These are phyloP conservation scores for Fusarium sp. DNA, from an alignment of 2,329 filamentous ascomycete genomes.

Conservation along the genomic window DNA sequence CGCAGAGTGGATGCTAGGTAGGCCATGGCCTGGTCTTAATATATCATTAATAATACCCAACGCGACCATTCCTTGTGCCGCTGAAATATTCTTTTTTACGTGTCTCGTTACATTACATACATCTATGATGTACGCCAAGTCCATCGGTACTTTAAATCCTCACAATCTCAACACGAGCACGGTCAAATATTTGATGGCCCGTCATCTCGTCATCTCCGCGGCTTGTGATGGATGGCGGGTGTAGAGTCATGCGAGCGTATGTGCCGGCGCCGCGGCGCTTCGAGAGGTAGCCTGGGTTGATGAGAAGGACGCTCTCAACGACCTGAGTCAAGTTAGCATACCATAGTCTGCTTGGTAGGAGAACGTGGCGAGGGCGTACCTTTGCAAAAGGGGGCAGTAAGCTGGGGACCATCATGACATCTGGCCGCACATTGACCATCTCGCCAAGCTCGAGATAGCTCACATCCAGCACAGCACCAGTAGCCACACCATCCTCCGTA, in stretches of 20 bases:
- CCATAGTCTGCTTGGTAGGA: background rate
- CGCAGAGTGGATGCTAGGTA: conserved; percentile 66
- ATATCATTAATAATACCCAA: conserved; percentile 49
- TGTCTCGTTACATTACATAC: conserved; percentile 43
- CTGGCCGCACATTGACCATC: conserved; percentile 88
- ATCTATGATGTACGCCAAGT: background rate
- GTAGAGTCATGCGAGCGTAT: conserved; percentile 84
- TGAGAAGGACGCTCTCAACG: conserved; percentile 88
- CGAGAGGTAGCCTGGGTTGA: conserved; percentile 91
- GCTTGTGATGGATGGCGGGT: conserved; percentile 74
- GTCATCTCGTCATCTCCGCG: conserved; percentile 73
- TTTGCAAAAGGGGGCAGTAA: conserved; percentile 89
- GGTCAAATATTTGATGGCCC: conserved; percentile 83
- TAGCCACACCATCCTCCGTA: conserved; percentile 71
- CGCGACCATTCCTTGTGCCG: conserved; percentile 18
- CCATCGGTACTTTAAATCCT: conserved; percentile 70
- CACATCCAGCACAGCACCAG: conserved; percentile 85
- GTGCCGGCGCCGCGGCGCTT: conserved; percentile 90
- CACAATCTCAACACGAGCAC: conserved; percentile 89
- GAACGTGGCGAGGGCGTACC: conserved; percentile 68
- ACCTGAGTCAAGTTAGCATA: conserved; percentile 69
- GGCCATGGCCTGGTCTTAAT: conserved; percentile 26
- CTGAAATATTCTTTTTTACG: conserved; percentile 18
- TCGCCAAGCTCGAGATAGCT: conserved; percentile 91
- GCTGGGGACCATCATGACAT: conserved; percentile 88